A percentile compares a stretch with the other conserved stretches of the same genome.
These are phyloP conservation scores for Colletotrichum musicola DNA, from an alignment of 2,329 filamentous ascomycete genomes.

Conservation along the genomic window DNA sequence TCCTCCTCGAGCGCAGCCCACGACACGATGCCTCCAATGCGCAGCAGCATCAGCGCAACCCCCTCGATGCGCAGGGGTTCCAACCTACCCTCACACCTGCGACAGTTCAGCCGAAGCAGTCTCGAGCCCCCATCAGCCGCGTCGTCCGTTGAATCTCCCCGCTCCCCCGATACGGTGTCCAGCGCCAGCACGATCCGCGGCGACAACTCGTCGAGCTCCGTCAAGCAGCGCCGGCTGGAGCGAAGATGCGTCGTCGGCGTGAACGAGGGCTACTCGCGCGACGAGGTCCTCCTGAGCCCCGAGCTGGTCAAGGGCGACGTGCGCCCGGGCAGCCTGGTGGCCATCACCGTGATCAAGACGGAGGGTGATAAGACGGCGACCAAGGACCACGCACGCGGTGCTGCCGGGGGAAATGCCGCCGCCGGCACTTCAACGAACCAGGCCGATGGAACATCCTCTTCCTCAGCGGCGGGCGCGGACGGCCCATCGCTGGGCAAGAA, in stretches of 20 bases:
- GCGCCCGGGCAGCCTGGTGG: conserved; percentile 77
- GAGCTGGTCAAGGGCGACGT: conserved; percentile 75
- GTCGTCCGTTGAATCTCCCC: conserved; percentile 52
- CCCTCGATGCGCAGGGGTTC: conserved; percentile 59
- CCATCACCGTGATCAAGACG: conserved; percentile 73
- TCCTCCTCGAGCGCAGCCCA: background rate
- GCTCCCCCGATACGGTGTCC: conserved; percentile 63
- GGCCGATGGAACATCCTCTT: conserved; percentile 2
- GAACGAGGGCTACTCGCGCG: conserved; percentile 81
- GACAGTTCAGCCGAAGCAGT: conserved; percentile 63
- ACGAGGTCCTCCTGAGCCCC: conserved; percentile 84
- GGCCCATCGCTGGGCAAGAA: conserved; percentile 51
- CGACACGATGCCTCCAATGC: conserved; percentile 46
- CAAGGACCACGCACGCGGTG: conserved; percentile 36
- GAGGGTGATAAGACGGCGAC: conserved; percentile 49
- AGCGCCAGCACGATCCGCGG: conserved; percentile 62
- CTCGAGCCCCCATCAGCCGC: conserved; percentile 55
- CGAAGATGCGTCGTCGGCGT: conserved; percentile 67
- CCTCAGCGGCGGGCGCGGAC: conserved; percentile 31
- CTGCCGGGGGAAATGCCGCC: conserved; percentile 10
- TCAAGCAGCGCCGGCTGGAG: conserved; percentile 52
- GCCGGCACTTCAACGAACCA: conserved; percentile 39
- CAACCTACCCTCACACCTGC: conserved; percentile 65
- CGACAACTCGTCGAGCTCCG: conserved; percentile 45
- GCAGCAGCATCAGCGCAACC: conserved; percentile 55